Evolutionary conservation across 805 yeast species (phyloP), one percentile per base, ranked within the genome.

Genomic region (Dipodascopsis tothii): DNA sequence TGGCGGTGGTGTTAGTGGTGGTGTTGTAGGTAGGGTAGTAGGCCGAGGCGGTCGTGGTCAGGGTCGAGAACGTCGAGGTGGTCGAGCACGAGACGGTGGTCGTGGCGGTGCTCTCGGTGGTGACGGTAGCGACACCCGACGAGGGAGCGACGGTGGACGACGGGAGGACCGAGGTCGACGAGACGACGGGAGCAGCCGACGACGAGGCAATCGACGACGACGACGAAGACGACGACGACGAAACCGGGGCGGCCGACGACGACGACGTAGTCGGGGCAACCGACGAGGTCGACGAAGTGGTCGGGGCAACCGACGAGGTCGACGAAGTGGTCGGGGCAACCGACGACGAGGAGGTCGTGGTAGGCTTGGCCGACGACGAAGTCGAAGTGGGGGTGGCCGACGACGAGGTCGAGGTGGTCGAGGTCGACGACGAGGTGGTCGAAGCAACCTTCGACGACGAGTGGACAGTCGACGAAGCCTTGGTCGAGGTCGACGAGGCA

Each of bases 21-120:
- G 19, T 19, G 35, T 30, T 17, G 46, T 35, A 41, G 40, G 41
- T 35, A n/a, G 41, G n/a, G 35, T 21, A 35, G 45, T 33, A 27
- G 32, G 43, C 23, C 21, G 49, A 40, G 22, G 35, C 17, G 23
- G 42, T 27, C n/a, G 42, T 18, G 35, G 44, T 22, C 22, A 53
- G 23, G 16, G 46, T 21, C 32, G 62, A 40, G 21, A 60, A 35
- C 35, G 59, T 41, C 9, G 60, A 28, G 20, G 58, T 25, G 3
- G 56, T 35, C 25, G 18, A 25, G 30, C 30, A 9, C n/a, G n/a
- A n/a, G n/a, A n/a, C n/a, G n/a, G n/a, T n/a, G n/a, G n/a, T n/a
- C n/a, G n/a, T n/a, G n/a, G n/a, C n/a, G n/a, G n/a, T n/a, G n/a
- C n/a, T n/a, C n/a, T n/a, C n/a, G n/a, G n/a, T n/a, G n/a, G n/a